Percentiles rank a stretch among this genome's conserved stretches.
Conservation (phyloP, 2,329 filamentous ascomycete species). For the Colletotrichum eleusines region DNA sequence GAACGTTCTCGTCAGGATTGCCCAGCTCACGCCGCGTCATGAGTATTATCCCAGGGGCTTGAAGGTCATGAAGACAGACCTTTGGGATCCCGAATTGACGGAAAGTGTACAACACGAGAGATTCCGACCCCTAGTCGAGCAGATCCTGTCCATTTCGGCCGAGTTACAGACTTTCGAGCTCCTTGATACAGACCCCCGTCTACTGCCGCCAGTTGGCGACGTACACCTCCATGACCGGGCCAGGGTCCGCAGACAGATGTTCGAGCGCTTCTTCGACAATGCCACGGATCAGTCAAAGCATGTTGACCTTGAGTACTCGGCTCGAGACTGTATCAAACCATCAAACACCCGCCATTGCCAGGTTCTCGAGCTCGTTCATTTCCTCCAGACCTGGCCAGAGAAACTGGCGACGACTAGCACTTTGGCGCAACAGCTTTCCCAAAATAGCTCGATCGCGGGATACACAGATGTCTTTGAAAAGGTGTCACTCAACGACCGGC, state of each 20-base stretch:
- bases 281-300: neutral
- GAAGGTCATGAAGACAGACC: constrained; percentile 51
- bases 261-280: constrained; percentile 45
- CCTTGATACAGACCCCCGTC: neutral
- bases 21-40: constrained; percentile 48
- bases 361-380: constrained; percentile 42
- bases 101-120: constrained; percentile 54
- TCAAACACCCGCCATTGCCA: constrained; percentile 34
- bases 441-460: constrained; percentile 52
- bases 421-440: constrained; percentile 36
- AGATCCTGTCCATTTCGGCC: constrained; percentile 49
- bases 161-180: constrained; percentile 45
- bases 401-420: constrained; percentile 37
- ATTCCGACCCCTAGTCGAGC: constrained; percentile 47
- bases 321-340: constrained; percentile 41
- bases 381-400: constrained; percentile 42
- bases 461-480: constrained; percentile 48
- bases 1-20: constrained; percentile 42
- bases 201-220: constrained; percentile 44
- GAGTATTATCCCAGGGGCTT: constrained; percentile 54
- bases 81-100: constrained; percentile 51
- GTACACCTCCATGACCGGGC: constrained; percentile 44
- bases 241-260: constrained; percentile 28
- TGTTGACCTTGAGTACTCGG: constrained; percentile 36
- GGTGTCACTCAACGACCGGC: constrained; percentile 53